Evolutionary conservation across 2,329 filamentous ascomycete genomes (phyloP).

Genomic region (Sclerotinia borealis): DNA sequence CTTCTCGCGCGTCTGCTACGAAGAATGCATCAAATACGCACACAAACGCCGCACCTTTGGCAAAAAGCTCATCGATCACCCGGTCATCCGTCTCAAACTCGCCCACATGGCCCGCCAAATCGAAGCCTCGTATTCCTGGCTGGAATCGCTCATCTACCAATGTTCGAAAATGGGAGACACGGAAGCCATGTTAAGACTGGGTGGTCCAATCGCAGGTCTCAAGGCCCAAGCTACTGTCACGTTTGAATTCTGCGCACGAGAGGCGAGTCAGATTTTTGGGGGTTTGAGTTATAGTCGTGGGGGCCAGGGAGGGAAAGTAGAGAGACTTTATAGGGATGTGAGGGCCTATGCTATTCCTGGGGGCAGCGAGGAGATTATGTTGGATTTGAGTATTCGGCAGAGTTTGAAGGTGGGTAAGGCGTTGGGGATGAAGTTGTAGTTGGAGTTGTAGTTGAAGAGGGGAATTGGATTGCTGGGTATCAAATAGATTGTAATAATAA

Average conservation of each 20-base stretch:
- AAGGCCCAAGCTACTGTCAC: conserved; percentile 93
- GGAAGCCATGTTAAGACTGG: conserved; percentile 92
- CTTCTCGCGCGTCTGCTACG: conserved; percentile 94
- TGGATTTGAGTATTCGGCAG: conserved; percentile 92
- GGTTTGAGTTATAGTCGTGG: conserved; percentile 87
- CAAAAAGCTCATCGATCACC: conserved; percentile 93
- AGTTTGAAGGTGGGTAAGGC: conserved; percentile 81
- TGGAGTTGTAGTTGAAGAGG: too few species aligned
- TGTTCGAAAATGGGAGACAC: conserved; percentile 88
- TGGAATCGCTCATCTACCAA: conserved; percentile 92
- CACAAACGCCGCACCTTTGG: conserved; percentile 96
- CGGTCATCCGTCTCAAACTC: conserved; percentile 94
- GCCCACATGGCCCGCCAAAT: conserved; percentile 98
- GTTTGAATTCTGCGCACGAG: conserved; percentile 95
- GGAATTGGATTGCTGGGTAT: too few species aligned
- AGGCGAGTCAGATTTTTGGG: conserved; percentile 96
- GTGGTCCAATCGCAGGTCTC: conserved; percentile 85
- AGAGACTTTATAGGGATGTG: conserved; percentile 91
- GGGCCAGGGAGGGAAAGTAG: conserved; percentile 91
- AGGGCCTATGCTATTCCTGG: conserved; percentile 94
- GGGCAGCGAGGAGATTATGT: conserved; percentile 96
- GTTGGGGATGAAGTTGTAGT: conserved; percentile 87
- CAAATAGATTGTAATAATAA: not conserved
- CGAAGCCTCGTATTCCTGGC: conserved; percentile 94
- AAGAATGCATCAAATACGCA: conserved; percentile 93